A percentile compares a stretch with the other conserved stretches of the same genome.
Conservation (phyloP, 2,329 filamentous ascomycete genomes). For the Orbilia ellipsospora region DNA sequence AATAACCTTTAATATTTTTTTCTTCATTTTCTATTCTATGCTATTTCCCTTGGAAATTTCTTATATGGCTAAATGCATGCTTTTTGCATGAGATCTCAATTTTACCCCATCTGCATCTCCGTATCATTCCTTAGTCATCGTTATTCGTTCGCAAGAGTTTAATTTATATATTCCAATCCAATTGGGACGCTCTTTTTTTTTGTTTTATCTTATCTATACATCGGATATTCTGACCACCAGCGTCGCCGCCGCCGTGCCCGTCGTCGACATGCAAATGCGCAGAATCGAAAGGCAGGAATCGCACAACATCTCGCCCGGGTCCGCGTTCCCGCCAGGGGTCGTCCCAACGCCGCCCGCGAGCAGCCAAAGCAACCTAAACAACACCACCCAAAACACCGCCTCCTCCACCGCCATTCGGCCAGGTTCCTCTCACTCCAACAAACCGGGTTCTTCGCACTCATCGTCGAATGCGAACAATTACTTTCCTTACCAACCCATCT, state of each 20-base stretch:
- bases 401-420: constrained; percentile 10
- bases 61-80: no score
- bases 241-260: no score
- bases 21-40: background rate
- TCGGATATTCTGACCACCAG: background rate
- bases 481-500: constrained; percentile 38
- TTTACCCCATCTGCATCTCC: constrained; percentile 1
- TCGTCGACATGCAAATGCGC: background rate
- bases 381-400: constrained; percentile 28
- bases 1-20: constrained; percentile 1
- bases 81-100: background rate
- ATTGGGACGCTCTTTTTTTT: background rate
- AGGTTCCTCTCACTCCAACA: constrained; percentile 30
- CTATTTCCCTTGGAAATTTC: background rate
- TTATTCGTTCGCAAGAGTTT: background rate
- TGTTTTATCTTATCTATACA: background rate
- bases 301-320: constrained; percentile 52
- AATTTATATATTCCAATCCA: background rate
- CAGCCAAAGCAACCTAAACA: constrained; percentile 27
- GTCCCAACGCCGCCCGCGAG: constrained; percentile 28
- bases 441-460: constrained; percentile 37
- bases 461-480: constrained; percentile 45
- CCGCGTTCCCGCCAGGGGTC: constrained; percentile 38
- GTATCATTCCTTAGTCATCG: constrained; percentile 5
- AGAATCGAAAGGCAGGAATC: constrained; percentile 52